Evolutionary conservation across 257 asterid genomes (phyloP).

Genomic region (Jaltomata sinuosa): DNA sequence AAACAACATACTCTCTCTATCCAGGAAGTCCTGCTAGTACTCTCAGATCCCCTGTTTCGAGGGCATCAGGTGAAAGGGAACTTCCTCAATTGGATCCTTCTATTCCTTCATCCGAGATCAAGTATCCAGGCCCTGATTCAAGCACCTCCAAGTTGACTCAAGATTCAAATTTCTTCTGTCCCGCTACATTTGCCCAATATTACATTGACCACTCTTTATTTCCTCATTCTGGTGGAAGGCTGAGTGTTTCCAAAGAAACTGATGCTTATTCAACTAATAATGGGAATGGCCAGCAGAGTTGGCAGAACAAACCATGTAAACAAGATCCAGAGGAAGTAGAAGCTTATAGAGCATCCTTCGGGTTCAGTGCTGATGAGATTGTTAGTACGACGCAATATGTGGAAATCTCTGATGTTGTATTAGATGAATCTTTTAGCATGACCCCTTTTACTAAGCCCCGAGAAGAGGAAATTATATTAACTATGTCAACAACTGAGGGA

Average conservation of each 20-base stretch:
- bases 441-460: conserved; percentile 37
- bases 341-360: conserved; percentile 97
- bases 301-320: conserved; percentile 61
- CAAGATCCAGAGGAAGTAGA: conserved; percentile 89
- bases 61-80: conserved; percentile 41
- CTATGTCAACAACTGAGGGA: conserved; percentile 27
- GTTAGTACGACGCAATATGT: conserved; percentile 74
- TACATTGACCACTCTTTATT: conserved; percentile 77
- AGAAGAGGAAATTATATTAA: conserved; percentile 26
- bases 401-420: conserved; percentile 64
- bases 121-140: conserved; percentile 42
- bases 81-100: conserved; percentile 51
- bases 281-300: conserved; percentile 54
- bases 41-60: conserved; percentile 56
- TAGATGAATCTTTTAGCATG: conserved; percentile 71
- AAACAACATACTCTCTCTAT: conserved; percentile 52
- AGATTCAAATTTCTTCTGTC: conserved; percentile 95
- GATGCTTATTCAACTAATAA: conserved; percentile 65
- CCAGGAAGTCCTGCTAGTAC: conserved; percentile 77
- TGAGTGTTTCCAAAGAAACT: conserved; percentile 83
- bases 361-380: conserved; percentile 98
- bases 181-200: conserved; percentile 96
- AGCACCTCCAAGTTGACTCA: conserved; percentile 50
- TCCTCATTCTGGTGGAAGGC: conserved; percentile 83
- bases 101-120: conserved; percentile 30